A percentile compares a stretch with the other conserved stretches of the same genome.
phyloP scores from a whole-genome alignment of 2,329 filamentous ascomycete genomes.

The Trichophyton benhamiae region DNA sequence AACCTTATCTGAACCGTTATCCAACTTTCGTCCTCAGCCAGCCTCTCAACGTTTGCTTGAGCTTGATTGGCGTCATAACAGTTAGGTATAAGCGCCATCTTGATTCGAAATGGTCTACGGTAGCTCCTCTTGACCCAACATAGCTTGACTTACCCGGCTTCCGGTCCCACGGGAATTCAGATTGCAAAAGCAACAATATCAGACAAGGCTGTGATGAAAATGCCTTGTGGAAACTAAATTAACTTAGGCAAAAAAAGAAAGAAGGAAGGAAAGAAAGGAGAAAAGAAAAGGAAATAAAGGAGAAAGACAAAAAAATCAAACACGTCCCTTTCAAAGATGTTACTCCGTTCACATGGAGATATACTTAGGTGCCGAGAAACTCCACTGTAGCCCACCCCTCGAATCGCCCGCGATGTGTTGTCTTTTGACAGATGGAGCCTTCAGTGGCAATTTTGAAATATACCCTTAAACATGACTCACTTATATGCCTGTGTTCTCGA shows the following conservation, averaged over 20 bases:
- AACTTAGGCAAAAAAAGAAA: conserved; percentile 11
- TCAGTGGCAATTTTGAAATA: conserved; percentile 13
- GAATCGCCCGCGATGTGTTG: background rate
- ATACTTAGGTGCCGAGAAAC: background rate
- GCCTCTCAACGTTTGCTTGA: background rate
- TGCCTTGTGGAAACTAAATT: conserved; percentile 10
- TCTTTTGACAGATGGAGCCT: background rate
- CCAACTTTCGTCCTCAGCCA: background rate
- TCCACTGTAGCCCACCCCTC: background rate
- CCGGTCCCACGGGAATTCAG: conserved; percentile 12
- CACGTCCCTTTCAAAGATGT: background rate
- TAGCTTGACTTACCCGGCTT: conserved; percentile 14
- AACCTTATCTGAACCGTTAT: background rate
- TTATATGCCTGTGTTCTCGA: conserved; percentile 21
- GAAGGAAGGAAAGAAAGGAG: background rate
- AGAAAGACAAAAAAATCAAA: background rate
- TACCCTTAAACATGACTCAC: conserved; percentile 16
- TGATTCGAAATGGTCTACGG: no score
- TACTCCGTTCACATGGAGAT: no score
- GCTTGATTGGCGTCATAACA: background rate
- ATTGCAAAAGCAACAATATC: conserved; percentile 19
- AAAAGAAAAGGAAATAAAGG: conserved; percentile 7
- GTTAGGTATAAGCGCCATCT: background rate
- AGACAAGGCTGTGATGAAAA: conserved; percentile 11
- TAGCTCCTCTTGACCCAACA: background rate